These are phyloP conservation scores for Neocatenulostroma microsporum DNA, from an alignment of 2,329 filamentous ascomycete genomes.

Conservation along the genomic window DNA sequence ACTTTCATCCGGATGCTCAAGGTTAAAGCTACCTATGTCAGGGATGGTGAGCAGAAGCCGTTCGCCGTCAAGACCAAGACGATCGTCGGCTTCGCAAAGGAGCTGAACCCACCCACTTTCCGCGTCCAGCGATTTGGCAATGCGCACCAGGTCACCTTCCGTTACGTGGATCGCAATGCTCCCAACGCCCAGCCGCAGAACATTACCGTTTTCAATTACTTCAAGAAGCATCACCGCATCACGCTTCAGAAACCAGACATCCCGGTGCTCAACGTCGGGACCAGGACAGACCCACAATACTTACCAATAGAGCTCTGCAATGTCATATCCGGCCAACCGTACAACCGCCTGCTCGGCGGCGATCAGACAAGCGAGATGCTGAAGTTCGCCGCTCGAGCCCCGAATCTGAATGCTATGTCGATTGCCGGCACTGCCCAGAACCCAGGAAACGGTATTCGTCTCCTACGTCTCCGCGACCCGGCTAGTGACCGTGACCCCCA, in stretches of 20 bases:
- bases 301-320: constrained; percentile 59
- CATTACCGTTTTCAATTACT: constrained; percentile 48
- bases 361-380: constrained; percentile 64
- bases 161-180: constrained; percentile 13
- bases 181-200: constrained; percentile 28
- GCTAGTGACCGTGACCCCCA: constrained; percentile 15
- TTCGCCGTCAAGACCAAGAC: constrained; percentile 33
- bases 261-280: constrained; percentile 56
- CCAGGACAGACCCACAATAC: constrained; percentile 49
- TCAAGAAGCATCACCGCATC: constrained; percentile 36
- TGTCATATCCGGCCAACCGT: constrained; percentile 57
- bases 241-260: constrained; percentile 44
- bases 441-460: constrained; percentile 40
- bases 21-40: constrained; percentile 20
- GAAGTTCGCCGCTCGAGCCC: constrained; percentile 59
- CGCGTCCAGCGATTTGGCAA: constrained; percentile 20
- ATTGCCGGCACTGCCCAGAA: constrained; percentile 39
- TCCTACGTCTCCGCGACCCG: constrained; percentile 46
- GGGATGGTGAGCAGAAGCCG: constrained; percentile 16
- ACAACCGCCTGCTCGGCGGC: constrained; percentile 51
- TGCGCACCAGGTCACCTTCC: constrained; percentile 48
- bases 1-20: constrained; percentile 24
- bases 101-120: constrained; percentile 12
- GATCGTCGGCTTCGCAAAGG: constrained; percentile 40
- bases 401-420: constrained; percentile 58